Percentiles rank a stretch among this genome's conserved stretches.
phyloP scores from a whole-genome alignment of 2,329 filamentous ascomycete species.

The Plectosphaerella cucumerina region DNA sequence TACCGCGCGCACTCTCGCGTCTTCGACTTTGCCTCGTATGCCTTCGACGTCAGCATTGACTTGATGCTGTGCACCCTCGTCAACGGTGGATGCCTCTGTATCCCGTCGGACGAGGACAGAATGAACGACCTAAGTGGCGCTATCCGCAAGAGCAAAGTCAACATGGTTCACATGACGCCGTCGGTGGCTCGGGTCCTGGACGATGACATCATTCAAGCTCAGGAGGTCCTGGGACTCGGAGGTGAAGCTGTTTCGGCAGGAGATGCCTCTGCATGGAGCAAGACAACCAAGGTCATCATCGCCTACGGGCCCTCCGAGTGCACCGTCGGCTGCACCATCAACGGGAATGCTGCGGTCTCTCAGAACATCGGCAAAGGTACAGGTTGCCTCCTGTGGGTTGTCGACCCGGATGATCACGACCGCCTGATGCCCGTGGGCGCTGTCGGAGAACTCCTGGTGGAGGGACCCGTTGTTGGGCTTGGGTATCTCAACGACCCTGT shows the following conservation, averaged over 20 bases:
- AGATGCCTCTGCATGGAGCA: slow-evolving; percentile 43
- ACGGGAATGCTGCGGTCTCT: slow-evolving; percentile 34
- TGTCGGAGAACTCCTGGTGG: slow-evolving; percentile 50
- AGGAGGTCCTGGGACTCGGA: slow-evolving; percentile 43
- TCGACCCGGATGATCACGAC: slow-evolving; percentile 42
- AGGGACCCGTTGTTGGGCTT: slow-evolving; percentile 56
- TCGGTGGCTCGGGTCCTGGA: slow-evolving; percentile 45
- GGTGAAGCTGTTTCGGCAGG: slow-evolving; percentile 49
- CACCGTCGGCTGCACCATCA: slow-evolving; percentile 47
- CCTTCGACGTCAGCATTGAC: slow-evolving; percentile 51
- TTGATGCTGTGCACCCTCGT: slow-evolving; percentile 52
- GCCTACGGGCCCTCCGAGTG: slow-evolving; percentile 52
- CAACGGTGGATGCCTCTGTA: slow-evolving; percentile 45
- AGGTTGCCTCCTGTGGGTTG: slow-evolving; percentile 45
- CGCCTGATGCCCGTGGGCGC: slow-evolving; percentile 42
- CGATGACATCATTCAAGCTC: slow-evolving; percentile 37
- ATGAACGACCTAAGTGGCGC: slow-evolving; percentile 46
- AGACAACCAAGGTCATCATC: slow-evolving; percentile 41
- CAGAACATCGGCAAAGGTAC: slow-evolving; percentile 45
- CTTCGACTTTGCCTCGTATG: slow-evolving; percentile 47
- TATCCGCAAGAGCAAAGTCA: slow-evolving; percentile 37
- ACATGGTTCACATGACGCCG: slow-evolving; percentile 48
- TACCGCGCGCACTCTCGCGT: slow-evolving; percentile 36
- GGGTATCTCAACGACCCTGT: slow-evolving; percentile 56
- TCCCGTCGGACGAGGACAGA: slow-evolving; percentile 49